Base-by-base conservation (phyloP, 129 eudicot genomes). In the Flaveria bidentis region DNA sequence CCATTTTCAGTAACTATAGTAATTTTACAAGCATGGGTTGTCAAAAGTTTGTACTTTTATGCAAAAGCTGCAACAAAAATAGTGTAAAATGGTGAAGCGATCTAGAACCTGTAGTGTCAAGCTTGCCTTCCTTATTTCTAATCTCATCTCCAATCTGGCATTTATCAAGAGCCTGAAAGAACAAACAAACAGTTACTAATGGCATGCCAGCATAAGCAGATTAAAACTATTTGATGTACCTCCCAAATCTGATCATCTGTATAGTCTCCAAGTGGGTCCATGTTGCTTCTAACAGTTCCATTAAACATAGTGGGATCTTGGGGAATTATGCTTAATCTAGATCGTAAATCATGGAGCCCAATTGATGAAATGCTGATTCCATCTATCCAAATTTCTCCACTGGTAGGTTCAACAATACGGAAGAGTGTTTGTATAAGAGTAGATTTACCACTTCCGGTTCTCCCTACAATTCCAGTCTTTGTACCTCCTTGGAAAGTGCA, bases 381-480 rank as follows among this genome's bases (percentile, higher is more conserved):
- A 74, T 94, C 99, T 66, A 94, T 87, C 23, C 65, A 1, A 57
- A 91, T 85, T 46, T 85, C 53, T 16, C 99, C 99, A 9, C 67
- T 63, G 14, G 86, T 33, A 14, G 99, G 97, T 67, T 94, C 99
- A 77, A 94, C 94, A 15, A 95, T 83, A 53, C 97, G 93, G 74
- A 94, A 94, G 45, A 94, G 91, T 22, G 99, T 81, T 71, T 91
- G 97, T 45, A 91, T 91, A 72, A 94, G 96, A 52, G 97, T 94
- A 30, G 99, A 88, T 84, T 94, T 94, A 49, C 97, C 99, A 82
- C 99, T 94, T 30, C 97, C 99, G 0, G 99, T 94, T 78, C 97
- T 87, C 71, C 99, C 99, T 4, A 91, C 97, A 25, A 94, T 91
- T 67, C 97, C 99, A 6, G 93, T 91, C 82, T 83, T 95, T 74